These are phyloP conservation scores for Clarireedia paspali DNA, from an alignment of 2,329 filamentous ascomycete species.

Conservation along the genomic window DNA sequence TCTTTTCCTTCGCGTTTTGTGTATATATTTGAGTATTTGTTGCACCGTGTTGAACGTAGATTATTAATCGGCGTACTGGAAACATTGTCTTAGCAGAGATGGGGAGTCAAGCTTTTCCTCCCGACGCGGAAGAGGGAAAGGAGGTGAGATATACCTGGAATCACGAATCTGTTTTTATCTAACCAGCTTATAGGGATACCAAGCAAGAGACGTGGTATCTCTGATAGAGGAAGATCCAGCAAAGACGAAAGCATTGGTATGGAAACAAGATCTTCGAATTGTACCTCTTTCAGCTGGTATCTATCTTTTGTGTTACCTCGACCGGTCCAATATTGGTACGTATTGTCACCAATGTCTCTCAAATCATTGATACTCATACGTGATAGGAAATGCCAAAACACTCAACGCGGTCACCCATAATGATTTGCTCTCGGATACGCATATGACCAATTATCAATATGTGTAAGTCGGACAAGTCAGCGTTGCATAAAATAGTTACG, in stretches of 20 bases:
- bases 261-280: constrained; percentile 56
- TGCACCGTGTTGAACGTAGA: too few species aligned
- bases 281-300: constrained; percentile 56
- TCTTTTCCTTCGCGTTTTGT: too few species aligned
- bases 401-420: constrained; percentile 52
- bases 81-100: not conserved
- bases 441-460: constrained; percentile 55
- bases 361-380: not conserved
- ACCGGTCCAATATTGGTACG: constrained; percentile 58
- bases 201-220: not conserved
- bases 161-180: not conserved
- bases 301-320: constrained; percentile 61
- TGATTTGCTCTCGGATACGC: constrained; percentile 54
- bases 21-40: too few species aligned
- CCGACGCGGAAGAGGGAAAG: not conserved
- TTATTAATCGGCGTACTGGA: too few species aligned
- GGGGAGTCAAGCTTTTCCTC: not conserved
- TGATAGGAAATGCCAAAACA: constrained; percentile 51
- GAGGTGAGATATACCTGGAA: not conserved
- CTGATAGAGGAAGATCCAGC: constrained; percentile 2
- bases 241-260: constrained; percentile 35
- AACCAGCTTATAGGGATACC: not conserved
- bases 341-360: not conserved
- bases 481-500: too few species aligned
- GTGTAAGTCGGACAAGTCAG: constrained; percentile 30